Evolutionary conservation across 495 filamentous ascomycete genomes (phyloP).

Genomic region (Penicillium longicatenatum): DNA sequence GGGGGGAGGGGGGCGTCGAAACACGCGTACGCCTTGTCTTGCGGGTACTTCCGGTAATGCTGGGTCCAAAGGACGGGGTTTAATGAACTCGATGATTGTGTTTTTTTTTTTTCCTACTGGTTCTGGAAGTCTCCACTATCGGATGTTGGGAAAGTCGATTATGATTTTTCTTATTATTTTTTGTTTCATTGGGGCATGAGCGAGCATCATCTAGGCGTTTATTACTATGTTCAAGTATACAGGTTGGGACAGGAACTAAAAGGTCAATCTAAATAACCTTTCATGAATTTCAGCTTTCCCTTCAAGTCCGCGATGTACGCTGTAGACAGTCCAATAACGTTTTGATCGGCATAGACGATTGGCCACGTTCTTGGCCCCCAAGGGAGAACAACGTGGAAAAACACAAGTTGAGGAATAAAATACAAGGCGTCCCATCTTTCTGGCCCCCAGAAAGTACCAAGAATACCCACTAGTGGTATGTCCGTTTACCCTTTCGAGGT

Average conservation of each 20-base stretch:
- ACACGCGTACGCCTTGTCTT: background rate
- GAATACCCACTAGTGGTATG: too few relatives aligned
- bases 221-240: background rate
- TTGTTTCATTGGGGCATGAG: conserved; percentile 5
- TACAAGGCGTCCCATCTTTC: background rate
- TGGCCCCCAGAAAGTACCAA: conserved; percentile 1
- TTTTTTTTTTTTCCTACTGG: background rate
- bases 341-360: conserved; percentile 1
- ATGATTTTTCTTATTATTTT: background rate
- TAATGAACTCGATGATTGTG: background rate
- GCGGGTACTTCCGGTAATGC: background rate
- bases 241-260: background rate
- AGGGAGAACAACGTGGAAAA: background rate
- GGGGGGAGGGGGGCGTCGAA: background rate
- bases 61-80: background rate
- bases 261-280: background rate
- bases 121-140: background rate
- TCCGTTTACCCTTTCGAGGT: background rate
- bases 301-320: too few relatives aligned
- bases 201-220: conserved; percentile 6
- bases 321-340: too few relatives aligned
- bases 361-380: conserved; percentile 5
- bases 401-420: background rate
- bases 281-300: background rate
- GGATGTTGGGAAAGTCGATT: background rate